phyloP scores from a whole-genome alignment of 164 flowering plant genomes.

The Paratinospora sagittata region DNA sequence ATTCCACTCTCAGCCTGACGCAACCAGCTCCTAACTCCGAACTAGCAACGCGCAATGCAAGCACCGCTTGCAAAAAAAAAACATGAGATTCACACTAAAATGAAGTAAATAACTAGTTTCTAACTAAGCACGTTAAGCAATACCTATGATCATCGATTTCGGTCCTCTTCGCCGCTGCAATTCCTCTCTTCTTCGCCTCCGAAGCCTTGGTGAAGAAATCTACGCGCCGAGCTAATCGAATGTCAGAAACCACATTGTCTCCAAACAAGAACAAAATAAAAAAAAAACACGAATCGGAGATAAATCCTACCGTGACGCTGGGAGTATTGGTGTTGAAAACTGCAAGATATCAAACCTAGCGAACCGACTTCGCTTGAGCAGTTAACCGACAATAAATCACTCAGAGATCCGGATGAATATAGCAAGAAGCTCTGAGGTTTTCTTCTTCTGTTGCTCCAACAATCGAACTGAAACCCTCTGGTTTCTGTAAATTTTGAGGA shows the following conservation, averaged over 20 bases:
- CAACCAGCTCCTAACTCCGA: background rate
- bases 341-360: constrained; percentile 4
- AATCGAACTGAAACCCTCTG: background rate
- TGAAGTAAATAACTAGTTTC: background rate
- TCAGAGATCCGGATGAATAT: background rate
- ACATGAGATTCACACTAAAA: background rate
- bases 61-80: no score
- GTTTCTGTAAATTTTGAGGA: background rate
- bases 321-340: constrained; percentile 2
- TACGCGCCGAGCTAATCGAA: background rate
- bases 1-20: background rate
- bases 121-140: background rate
- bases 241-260: background rate
- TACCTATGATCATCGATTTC: constrained; percentile 31
- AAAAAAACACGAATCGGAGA: background rate
- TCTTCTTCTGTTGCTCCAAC: background rate
- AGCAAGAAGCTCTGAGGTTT: background rate
- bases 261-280: background rate
- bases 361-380: background rate
- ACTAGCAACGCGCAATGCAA: background rate
- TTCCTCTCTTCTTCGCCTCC: constrained; percentile 14
- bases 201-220: constrained; percentile 19
- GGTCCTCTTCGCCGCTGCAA: constrained; percentile 15
- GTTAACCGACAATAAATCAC: constrained; percentile 1
- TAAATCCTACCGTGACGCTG: constrained; percentile 12